phyloP scores from a whole-genome alignment of 805 yeast genomes.

The Kuraishia ogatae region DNA sequence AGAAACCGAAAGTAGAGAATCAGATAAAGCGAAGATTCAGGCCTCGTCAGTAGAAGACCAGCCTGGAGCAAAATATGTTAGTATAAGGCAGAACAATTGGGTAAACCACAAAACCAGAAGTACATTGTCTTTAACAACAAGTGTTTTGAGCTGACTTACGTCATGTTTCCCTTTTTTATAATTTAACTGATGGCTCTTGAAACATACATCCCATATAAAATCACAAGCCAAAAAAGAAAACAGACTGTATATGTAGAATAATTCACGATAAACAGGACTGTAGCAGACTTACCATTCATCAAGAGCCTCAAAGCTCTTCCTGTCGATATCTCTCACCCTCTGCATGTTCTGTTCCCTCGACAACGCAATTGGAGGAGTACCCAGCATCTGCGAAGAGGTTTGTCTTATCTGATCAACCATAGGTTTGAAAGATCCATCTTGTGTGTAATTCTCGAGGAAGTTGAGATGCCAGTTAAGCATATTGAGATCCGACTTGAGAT shows the following conservation, averaged over 20 bases:
- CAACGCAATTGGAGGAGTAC: neutral
- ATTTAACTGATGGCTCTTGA: neutral
- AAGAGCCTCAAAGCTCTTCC: slow-evolving; percentile 1
- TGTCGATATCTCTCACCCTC: neutral
- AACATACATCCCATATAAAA: neutral
- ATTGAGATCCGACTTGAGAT: slow-evolving; percentile 1
- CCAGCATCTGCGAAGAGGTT: neutral
- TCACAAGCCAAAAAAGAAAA: neutral
- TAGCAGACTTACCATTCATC: slow-evolving; percentile 1
- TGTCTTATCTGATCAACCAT: neutral
- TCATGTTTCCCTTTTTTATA: neutral
- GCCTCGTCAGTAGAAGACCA: neutral
- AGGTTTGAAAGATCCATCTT: neutral
- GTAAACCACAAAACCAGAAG: neutral
- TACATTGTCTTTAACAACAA: neutral
- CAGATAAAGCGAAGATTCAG: neutral
- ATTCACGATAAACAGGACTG: neutral
- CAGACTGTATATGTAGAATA: neutral
- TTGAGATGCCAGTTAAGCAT: slow-evolving; percentile 1
- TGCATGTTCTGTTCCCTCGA: neutral
- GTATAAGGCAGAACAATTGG: neutral
- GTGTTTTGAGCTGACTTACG: neutral
- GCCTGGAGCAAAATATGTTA: neutral
- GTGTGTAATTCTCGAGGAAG: slow-evolving; percentile 1
- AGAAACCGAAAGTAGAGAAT: neutral